phyloP scores from a whole-genome alignment of 75 land plant species.

The Azolla pinnata region DNA sequence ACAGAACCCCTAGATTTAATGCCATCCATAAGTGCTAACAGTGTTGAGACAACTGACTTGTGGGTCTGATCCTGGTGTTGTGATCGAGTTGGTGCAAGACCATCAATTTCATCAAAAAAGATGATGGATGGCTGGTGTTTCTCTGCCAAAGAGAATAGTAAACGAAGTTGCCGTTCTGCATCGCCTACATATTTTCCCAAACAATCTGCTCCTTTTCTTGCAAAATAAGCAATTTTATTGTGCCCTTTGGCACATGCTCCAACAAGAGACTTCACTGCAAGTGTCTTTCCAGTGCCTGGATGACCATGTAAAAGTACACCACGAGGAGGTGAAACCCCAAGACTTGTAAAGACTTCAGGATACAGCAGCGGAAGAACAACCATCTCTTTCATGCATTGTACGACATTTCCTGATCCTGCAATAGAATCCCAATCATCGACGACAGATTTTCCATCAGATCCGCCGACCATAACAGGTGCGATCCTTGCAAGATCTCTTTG shows the following conservation, averaged over 20 bases:
- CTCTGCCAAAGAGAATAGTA: conserved; percentile 89
- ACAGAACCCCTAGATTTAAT: conserved; percentile 85
- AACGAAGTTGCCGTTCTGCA: conserved; percentile 87
- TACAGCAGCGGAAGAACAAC: conserved; percentile 86
- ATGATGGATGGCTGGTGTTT: conserved; percentile 92
- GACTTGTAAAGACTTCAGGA: conserved; percentile 58
- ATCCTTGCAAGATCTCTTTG: conserved; percentile 75
- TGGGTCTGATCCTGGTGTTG: conserved; percentile 93
- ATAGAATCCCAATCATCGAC: conserved; percentile 82
- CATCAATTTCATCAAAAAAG: conserved; percentile 98
- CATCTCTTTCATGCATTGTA: conserved; percentile 85
- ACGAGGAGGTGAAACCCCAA: conserved; percentile 82
- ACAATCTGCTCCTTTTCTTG: conserved; percentile 96
- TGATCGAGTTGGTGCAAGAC: conserved; percentile 79
- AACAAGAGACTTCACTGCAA: conserved; percentile 75
- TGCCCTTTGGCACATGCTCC: conserved; percentile 88
- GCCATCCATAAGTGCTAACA: conserved; percentile 89
- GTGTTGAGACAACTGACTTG: conserved; percentile 86
- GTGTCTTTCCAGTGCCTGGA: conserved; percentile 96
- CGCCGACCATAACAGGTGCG: conserved; percentile 73
- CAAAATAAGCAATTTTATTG: conserved; percentile 77
- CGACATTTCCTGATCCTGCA: conserved; percentile 82
- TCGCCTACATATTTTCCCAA: conserved; percentile 98
- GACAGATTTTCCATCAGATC: conserved; percentile 21
- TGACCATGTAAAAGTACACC: conserved; percentile 95